A percentile compares a stretch with the other conserved stretches of the same genome.
Evolutionary conservation across 2,329 filamentous ascomycete genomes (phyloP).

Genomic region (Cadophora sp.): DNA sequence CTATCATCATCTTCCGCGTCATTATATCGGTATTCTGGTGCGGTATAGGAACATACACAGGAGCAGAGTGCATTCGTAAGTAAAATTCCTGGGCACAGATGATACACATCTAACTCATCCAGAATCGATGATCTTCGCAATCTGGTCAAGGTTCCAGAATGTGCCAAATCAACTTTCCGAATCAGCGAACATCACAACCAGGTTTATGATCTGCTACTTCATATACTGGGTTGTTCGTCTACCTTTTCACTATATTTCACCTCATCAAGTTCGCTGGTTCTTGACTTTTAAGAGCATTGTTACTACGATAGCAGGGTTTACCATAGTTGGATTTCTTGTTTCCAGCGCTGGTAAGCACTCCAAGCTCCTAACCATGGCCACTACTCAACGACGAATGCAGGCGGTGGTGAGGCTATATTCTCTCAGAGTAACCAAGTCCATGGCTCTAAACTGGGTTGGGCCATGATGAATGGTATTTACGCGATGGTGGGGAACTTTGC

Average conservation of each 20-base stretch:
- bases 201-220: slow-evolving; percentile 61
- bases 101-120: slow-evolving; percentile 20
- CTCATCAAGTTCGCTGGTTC: slow-evolving; percentile 53
- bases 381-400: not conserved
- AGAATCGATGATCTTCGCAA: slow-evolving; percentile 42
- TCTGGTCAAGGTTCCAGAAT: slow-evolving; percentile 32
- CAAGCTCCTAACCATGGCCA: too few relatives aligned
- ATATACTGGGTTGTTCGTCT: slow-evolving; percentile 42
- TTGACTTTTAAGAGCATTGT: slow-evolving; percentile 55
- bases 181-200: slow-evolving; percentile 58
- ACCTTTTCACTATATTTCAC: slow-evolving; percentile 56
- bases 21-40: slow-evolving; percentile 48
- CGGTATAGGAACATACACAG: slow-evolving; percentile 35
- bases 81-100: too few relatives aligned
- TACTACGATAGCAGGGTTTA: slow-evolving; percentile 29
- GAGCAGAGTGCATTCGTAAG: too few relatives aligned
- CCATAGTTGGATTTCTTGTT: slow-evolving; percentile 29
- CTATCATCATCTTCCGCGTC: slow-evolving; percentile 33
- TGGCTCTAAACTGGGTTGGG: slow-evolving; percentile 24
- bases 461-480: slow-evolving; percentile 44
- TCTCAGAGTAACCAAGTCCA: slow-evolving; percentile 21
- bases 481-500: slow-evolving; percentile 37
- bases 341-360: slow-evolving; percentile 16
- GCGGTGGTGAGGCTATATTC: slow-evolving; percentile 23
- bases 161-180: slow-evolving; percentile 54